Evolutionary conservation across 441 rosid species (phyloP).

Genomic region (Corymbia citriodora): DNA sequence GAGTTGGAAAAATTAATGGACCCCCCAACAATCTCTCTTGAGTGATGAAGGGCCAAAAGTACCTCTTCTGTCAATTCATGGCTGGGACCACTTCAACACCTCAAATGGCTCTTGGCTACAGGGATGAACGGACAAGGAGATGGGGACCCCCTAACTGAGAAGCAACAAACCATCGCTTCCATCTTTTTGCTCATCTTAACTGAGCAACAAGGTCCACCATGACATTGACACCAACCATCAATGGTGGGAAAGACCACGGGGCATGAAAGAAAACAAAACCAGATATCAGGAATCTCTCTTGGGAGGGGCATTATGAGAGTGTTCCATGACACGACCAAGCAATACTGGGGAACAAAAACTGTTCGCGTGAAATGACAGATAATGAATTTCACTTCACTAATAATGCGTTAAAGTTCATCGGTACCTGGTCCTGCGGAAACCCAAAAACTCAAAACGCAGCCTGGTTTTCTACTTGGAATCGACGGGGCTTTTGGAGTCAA

Average conservation of each 20-base stretch:
- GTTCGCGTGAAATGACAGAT: background rate
- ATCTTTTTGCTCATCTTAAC: conserved; percentile 2
- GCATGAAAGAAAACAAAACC: conserved; percentile 7
- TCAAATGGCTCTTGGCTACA: conserved; percentile 9
- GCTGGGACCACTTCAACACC: conserved; percentile 16
- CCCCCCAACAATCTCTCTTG: background rate
- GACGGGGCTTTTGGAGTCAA: background rate
- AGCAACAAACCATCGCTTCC: conserved; percentile 8
- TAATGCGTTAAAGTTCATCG: background rate
- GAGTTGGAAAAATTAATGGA: background rate
- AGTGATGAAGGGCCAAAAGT: background rate
- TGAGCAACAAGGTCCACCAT: conserved; percentile 17
- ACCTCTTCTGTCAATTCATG: conserved; percentile 10
- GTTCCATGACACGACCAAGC: background rate
- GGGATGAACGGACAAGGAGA: background rate
- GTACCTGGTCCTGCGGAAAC: background rate
- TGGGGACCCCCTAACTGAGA: conserved; percentile 7
- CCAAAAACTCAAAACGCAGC: too few species aligned
- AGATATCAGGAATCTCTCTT: background rate
- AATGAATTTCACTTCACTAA: background rate
- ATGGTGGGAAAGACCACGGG: conserved; percentile 3
- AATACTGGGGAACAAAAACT: background rate
- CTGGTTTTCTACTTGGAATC: background rate
- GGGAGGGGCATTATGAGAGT: background rate
- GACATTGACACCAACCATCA: background rate